phyloP scores from a whole-genome alignment of 352 stramenopile genomes.

The Ochromonadaceae sp. region DNA sequence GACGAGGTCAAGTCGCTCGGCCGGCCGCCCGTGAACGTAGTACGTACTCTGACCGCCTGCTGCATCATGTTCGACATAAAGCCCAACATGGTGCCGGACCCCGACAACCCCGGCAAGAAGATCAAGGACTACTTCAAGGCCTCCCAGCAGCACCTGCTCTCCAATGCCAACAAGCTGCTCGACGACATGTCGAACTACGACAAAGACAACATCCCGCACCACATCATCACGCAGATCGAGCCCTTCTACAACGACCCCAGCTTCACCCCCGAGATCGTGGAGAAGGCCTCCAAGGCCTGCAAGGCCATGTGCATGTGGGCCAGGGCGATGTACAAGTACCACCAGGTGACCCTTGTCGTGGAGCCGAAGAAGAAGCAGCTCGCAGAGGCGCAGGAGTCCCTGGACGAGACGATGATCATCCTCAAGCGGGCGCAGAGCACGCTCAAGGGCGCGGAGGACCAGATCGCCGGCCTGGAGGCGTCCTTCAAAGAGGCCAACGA shows the following conservation, averaged over 20 bases:
- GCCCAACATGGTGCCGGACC: constrained; percentile 74
- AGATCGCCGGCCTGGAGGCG: constrained; percentile 64
- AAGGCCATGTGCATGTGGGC: constrained; percentile 84
- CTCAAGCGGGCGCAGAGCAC: constrained; percentile 59
- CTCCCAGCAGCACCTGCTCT: constrained; percentile 70
- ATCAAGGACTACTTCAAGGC: constrained; percentile 75
- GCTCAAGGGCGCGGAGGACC: constrained; percentile 61
- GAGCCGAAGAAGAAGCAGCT: constrained; percentile 73
- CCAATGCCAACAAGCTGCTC: constrained; percentile 72
- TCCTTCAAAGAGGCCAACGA: constrained; percentile 68
- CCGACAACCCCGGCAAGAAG: constrained; percentile 66
- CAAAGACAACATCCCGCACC: constrained; percentile 74
- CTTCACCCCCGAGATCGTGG: constrained; percentile 74
- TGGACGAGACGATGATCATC: constrained; percentile 64
- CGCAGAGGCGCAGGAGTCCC: constrained; percentile 50
- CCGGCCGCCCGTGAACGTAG: constrained; percentile 76
- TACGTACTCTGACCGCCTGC: constrained; percentile 72
- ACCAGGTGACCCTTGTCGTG: constrained; percentile 72
- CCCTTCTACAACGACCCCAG: constrained; percentile 59
- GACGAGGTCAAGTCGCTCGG: constrained; percentile 84
- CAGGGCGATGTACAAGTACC: constrained; percentile 75
- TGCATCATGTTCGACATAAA: constrained; percentile 89
- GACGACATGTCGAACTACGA: constrained; percentile 81
- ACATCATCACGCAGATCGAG: constrained; percentile 56
- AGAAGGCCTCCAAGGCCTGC: constrained; percentile 69